These are phyloP conservation scores for Pythium chondricola DNA, from an alignment of 352 stramenopile species.

Conservation along the genomic window DNA sequence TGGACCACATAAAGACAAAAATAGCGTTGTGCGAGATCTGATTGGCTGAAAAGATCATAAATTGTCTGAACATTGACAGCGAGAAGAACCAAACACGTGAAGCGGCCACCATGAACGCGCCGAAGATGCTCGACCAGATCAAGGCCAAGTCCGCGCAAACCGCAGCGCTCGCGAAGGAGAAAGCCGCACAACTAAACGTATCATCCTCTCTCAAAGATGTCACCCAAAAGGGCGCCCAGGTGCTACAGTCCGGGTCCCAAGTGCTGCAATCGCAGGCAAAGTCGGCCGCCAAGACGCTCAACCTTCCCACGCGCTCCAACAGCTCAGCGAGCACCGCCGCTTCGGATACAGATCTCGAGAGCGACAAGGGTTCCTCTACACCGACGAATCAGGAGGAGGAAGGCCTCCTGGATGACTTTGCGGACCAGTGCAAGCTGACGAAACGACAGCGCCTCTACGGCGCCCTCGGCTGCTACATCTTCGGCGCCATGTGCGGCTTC, in stretches of 20 bases:
- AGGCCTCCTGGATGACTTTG: conserved; percentile 61
- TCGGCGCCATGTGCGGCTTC: conserved; percentile 68
- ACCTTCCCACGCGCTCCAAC: conserved; percentile 37
- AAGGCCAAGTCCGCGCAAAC: conserved; percentile 55
- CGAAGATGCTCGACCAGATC: conserved; percentile 60
- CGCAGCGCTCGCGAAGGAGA: conserved; percentile 44
- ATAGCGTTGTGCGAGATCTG: neutral
- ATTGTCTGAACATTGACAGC: too few species aligned
- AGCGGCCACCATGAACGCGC: too few species aligned
- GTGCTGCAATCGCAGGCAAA: conserved; percentile 47
- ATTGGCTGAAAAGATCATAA: conserved; percentile 20
- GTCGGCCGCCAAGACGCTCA: conserved; percentile 39
- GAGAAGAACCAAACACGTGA: too few species aligned
- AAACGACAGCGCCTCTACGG: conserved; percentile 78
- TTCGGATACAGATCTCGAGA: conserved; percentile 39
- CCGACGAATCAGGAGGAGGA: conserved; percentile 64
- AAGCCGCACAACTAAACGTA: conserved; percentile 42
- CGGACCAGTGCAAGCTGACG: conserved; percentile 66
- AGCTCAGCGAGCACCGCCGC: conserved; percentile 19
- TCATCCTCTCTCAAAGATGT: conserved; percentile 32
- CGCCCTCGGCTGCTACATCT: conserved; percentile 61
- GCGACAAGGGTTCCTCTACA: conserved; percentile 20
- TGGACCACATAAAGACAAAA: too few species aligned
- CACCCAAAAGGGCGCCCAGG: conserved; percentile 46
- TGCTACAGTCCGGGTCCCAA: conserved; percentile 12